These are phyloP conservation scores for Piper betle DNA, from an alignment of 164 flowering plant genomes.

Conservation along the genomic window DNA sequence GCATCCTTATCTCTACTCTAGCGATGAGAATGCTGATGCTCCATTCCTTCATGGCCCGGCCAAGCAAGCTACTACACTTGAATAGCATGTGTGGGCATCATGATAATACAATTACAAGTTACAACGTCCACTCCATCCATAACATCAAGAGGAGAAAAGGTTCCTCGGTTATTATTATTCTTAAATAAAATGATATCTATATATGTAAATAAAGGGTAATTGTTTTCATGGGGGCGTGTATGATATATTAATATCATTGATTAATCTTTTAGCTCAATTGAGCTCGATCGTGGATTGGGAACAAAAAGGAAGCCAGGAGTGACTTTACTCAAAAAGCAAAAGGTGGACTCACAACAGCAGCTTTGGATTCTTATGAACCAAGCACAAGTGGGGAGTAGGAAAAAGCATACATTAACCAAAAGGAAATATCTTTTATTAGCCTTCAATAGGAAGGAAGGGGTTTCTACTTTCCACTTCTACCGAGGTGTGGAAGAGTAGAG, in stretches of 20 bases:
- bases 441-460: background rate
- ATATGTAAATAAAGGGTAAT: too few species aligned
- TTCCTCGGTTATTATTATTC: too few species aligned
- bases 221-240: too few species aligned
- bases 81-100: background rate
- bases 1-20: slow-evolving; percentile 74
- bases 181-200: too few species aligned
- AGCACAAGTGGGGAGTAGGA: background rate
- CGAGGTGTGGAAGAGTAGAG: background rate
- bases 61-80: background rate
- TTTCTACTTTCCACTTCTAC: too few species aligned
- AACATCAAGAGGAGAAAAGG: too few species aligned
- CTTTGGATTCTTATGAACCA: background rate
- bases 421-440: background rate
- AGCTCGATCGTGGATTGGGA: slow-evolving; percentile 13
- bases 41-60: slow-evolving; percentile 24
- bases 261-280: background rate
- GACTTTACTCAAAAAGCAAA: background rate
- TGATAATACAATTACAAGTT: background rate
- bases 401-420: too few species aligned
- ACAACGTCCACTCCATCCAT: too few species aligned
- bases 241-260: too few species aligned
- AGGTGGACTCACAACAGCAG: background rate
- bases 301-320: background rate
- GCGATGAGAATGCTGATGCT: slow-evolving; percentile 50